Base-by-base conservation (phyloP, 108 stramenopile species). In the Pseudonitzschia pungens region DNA sequence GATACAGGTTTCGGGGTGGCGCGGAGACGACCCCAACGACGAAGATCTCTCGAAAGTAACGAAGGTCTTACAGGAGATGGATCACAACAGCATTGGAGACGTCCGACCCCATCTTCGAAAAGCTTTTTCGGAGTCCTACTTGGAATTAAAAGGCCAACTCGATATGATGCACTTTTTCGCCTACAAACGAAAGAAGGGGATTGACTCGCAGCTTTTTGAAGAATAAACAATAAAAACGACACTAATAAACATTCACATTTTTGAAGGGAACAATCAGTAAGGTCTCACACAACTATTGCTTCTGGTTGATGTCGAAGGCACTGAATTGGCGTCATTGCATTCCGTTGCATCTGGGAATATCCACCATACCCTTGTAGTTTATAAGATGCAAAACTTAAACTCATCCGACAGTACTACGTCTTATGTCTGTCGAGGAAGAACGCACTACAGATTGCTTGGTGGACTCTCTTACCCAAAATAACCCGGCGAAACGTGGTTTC, bases 41-140 rank as follows among this genome's bases (percentile, higher is more conserved):
- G n/a, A 31, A 31, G 21, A 33, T 33, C 32, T 62, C n/a, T 29
- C 26, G 32, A 62, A 40, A 14, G 60, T 62, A 2, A 62, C 32
- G 11, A 33, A 40, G 4, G n/a, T 41, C 33, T 40, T 62, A 33
- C 32, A 40, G 36, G n/a, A 33, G 9, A 40, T 62, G 32, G 60
- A 62, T 33, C 15, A 31, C 28, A 33, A 62, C 33, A 26, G 4
- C 33, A 18, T 62, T 4, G 60, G 16, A 40, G 32, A 58, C 29
- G 60, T 62, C 32, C 60, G 60, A 21, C 60, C 60, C 14, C 29
- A 33, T n/a, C 32, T 62, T 31, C 60, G 60, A 62, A 62, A 27
- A 14, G n/a, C 24, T 31, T 58, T 26, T 27, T 28, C 60, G 16
- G 60, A 62, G 29, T 62, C 60, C 36, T 62, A 62, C 14, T 20